A percentile compares a stretch with the other conserved stretches of the same genome.
Evolutionary conservation across 1,284 basidiomycete genomes (phyloP).

Genomic region (Irpex rosettiformis): DNA sequence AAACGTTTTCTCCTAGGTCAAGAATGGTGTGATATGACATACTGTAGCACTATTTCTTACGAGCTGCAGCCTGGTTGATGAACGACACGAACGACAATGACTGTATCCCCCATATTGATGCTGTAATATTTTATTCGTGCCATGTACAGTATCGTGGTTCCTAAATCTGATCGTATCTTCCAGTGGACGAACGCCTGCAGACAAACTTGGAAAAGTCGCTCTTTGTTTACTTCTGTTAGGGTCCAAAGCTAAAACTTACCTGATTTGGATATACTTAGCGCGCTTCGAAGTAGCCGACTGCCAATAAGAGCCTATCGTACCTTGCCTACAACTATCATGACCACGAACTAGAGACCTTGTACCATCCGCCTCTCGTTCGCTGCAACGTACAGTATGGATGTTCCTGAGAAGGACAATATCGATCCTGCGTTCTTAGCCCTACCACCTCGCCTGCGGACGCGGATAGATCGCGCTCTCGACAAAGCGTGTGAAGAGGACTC

Average conservation of each 20-base stretch:
- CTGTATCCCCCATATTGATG: not conserved
- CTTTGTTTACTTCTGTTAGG: not conserved
- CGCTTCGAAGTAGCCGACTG: too few relatives aligned
- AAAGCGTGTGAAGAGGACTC: constrained; percentile 6
- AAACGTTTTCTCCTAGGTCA: too few relatives aligned
- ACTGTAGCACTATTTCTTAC: not conserved
- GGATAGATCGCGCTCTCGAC: constrained; percentile 28
- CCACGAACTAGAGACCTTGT: not conserved
- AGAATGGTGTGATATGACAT: constrained; percentile 15
- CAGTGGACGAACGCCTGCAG: not conserved
- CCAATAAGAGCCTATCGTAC: not conserved
- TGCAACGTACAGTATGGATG: not conserved
- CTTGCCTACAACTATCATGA: not conserved
- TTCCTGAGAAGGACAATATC: constrained; percentile 3
- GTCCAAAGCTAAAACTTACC: not conserved
- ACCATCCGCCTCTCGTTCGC: too few relatives aligned
- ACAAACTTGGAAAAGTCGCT: not conserved
- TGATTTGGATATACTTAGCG: not conserved
- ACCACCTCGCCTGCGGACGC: constrained; percentile 17
- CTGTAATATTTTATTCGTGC: not conserved
- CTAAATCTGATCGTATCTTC: not conserved
- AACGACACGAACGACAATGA: not conserved
- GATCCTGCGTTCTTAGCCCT: constrained; percentile 23
- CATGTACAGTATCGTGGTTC: not conserved
- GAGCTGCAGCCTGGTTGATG: not conserved